Evolutionary conservation across 2,329 filamentous ascomycete species (phyloP).

Genomic region (Cercospora brassicicola): DNA sequence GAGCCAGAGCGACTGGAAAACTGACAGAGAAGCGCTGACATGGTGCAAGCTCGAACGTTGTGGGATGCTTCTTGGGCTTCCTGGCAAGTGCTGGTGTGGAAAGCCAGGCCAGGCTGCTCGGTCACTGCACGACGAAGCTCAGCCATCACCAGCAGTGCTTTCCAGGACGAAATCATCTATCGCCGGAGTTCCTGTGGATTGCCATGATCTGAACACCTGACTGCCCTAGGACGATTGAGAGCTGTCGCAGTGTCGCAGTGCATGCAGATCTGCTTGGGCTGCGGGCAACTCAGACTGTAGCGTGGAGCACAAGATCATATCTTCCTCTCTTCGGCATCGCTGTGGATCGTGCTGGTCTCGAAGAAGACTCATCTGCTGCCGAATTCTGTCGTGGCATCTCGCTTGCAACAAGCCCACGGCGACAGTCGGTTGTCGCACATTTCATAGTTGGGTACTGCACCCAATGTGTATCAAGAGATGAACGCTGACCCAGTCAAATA

Average conservation of each 20-base stretch:
- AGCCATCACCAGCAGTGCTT: background rate
- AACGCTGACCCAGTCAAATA: background rate
- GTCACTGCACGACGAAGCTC: background rate
- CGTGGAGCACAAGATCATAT: background rate
- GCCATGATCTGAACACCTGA: background rate
- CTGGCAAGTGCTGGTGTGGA: background rate
- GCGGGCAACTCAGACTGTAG: background rate
- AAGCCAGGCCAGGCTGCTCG: background rate
- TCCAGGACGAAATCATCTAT: background rate
- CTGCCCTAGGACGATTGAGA: background rate
- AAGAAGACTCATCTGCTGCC: background rate
- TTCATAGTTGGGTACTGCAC: background rate
- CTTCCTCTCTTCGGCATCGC: background rate
- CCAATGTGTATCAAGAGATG: background rate
- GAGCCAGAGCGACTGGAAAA: background rate
- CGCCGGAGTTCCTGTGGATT: background rate
- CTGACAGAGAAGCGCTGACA: background rate
- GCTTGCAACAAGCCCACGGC: background rate
- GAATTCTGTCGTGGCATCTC: background rate
- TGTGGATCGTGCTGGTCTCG: background rate
- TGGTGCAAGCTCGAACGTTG: background rate
- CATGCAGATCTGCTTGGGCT: background rate
- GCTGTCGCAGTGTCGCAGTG: background rate
- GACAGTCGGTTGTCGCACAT: background rate
- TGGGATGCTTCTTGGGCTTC: background rate